Conservation (phyloP, 1,284 basidiomycete species). For the Malassezia furfur region DNA sequence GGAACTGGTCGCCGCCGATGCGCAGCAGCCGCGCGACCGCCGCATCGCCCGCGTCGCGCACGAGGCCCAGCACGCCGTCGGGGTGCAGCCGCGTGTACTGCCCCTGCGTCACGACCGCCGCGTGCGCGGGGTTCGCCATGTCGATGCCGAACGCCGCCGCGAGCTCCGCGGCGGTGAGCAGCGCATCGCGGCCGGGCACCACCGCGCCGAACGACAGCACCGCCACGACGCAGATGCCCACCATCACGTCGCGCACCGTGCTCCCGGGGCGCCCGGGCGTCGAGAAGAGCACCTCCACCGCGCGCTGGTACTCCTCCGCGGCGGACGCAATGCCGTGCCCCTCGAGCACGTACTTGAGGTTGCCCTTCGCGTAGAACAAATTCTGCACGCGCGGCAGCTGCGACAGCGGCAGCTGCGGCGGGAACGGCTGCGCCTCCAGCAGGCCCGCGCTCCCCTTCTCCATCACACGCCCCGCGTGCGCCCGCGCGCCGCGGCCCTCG, state of each 20-base stretch:
- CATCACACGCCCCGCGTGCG: neutral
- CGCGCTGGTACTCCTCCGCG: slow-evolving; percentile 50
- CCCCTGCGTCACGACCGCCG: slow-evolving; percentile 23
- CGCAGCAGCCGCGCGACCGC: slow-evolving; percentile 27
- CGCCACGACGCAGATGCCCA: slow-evolving; percentile 34
- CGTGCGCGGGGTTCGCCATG: slow-evolving; percentile 22
- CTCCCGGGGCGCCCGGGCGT: slow-evolving; percentile 20
- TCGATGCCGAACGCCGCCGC: slow-evolving; percentile 31
- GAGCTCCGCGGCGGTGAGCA: slow-evolving; percentile 24
- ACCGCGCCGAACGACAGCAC: slow-evolving; percentile 34
- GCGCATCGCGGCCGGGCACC: slow-evolving; percentile 27
- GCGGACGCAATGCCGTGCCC: slow-evolving; percentile 28
- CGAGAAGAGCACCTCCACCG: slow-evolving; percentile 41
- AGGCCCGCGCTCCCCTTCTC: neutral
- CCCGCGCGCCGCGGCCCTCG: neutral
- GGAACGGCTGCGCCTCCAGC: slow-evolving; percentile 22
- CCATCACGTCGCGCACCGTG: slow-evolving; percentile 35
- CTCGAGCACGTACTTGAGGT: slow-evolving; percentile 47
- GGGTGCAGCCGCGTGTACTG: slow-evolving; percentile 19
- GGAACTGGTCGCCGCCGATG: slow-evolving; percentile 34
- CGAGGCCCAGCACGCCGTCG: slow-evolving; percentile 34
- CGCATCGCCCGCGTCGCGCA: slow-evolving; percentile 29
- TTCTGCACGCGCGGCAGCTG: slow-evolving; percentile 51
- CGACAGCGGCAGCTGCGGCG: slow-evolving; percentile 37
- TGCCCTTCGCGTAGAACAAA: slow-evolving; percentile 52